Base-by-base conservation (phyloP, 2,329 filamentous ascomycete genomes). In the Talaromyces rugulosus region DNA sequence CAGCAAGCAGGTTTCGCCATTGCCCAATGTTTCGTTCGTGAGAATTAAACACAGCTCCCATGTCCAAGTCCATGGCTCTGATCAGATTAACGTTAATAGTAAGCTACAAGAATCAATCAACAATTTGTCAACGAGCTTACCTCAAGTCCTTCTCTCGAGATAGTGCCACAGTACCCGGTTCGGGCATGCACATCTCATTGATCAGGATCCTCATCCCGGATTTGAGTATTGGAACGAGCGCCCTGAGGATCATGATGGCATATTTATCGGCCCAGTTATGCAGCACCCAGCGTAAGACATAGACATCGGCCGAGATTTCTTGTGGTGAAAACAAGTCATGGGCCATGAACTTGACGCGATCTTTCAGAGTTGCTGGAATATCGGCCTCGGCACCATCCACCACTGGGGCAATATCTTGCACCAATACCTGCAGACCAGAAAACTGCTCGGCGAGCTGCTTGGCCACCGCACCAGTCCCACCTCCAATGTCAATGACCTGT, bases 401-500 rank as follows among this genome's bases (percentile, higher is more conserved):
- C 4, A 74, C 74, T 40, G 77, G 68, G 4, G 73, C 70, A 12
- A 82, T 72, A 63, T 83, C 80, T 64, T 83, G 78, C 1, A 83
- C 84, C 28, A 86, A 72, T 67, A 86, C 85, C 60, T 75, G 78
- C 66, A 85, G 78, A 54, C 81, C 77, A 59, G 76, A 75, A 72
- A 80, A 85, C 61, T 72, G 73, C 64, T 76, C 75, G 1, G 83
- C 85, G 56, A 87, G 73, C 6, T 80, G 82, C n/a, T 82, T 77
- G 58, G 78, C 81, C 18, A 83, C 80, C 54, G 85, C 83, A 0
- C 85, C 85, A 62, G 83, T 80, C 34, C 80, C 82, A 4, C 85
- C 85, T 16, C 85, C 85, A 31, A 70, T 58, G 58, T 68, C 55
- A 3, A 61, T 51, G 8, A 60, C 23, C 18, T 51, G 18, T 1